These are phyloP conservation scores for Niebla homalea DNA, from an alignment of 495 filamentous ascomycete genomes.

Conservation along the genomic window DNA sequence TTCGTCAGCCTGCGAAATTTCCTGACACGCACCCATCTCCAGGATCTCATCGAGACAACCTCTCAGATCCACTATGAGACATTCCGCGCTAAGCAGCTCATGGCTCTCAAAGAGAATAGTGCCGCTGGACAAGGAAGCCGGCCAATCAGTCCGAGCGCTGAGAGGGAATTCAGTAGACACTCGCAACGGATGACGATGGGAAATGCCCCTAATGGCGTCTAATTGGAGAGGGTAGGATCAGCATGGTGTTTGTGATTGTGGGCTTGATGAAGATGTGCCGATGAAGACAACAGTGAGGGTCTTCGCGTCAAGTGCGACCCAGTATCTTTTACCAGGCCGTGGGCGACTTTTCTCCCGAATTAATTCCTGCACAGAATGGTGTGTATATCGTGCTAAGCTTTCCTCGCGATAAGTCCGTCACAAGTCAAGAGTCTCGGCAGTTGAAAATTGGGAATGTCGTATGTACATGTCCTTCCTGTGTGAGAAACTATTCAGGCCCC, in stretches of 20 bases:
- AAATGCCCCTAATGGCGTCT: too few relatives aligned
- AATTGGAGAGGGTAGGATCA: too few relatives aligned
- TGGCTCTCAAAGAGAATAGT: slow-evolving; percentile 96
- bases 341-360: too few relatives aligned
- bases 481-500: slow-evolving; percentile 16
- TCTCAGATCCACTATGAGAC: slow-evolving; percentile 99
- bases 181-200: slow-evolving; percentile 93
- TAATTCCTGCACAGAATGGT: too few relatives aligned
- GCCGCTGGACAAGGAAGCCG: slow-evolving; percentile 72
- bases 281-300: too few relatives aligned
- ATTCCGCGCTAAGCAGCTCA: slow-evolving; percentile 97
- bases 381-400: too few relatives aligned
- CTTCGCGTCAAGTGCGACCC: too few relatives aligned
- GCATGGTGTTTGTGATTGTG: too few relatives aligned
- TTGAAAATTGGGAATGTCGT: not conserved
- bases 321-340: too few relatives aligned
- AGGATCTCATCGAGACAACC: slow-evolving; percentile 99
- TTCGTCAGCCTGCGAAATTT: slow-evolving; percentile 98
- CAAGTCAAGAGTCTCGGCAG: too few relatives aligned
- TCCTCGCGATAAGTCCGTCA: too few relatives aligned
- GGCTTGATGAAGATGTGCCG: too few relatives aligned
- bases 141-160: slow-evolving; percentile 87
- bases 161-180: slow-evolving; percentile 89
- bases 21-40: slow-evolving; percentile 86
- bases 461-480: not conserved